A percentile compares a stretch with the other conserved stretches of the same genome.
Evolutionary conservation across 495 filamentous ascomycete species (phyloP).

Genomic region (Daldinia caldariorum): DNA sequence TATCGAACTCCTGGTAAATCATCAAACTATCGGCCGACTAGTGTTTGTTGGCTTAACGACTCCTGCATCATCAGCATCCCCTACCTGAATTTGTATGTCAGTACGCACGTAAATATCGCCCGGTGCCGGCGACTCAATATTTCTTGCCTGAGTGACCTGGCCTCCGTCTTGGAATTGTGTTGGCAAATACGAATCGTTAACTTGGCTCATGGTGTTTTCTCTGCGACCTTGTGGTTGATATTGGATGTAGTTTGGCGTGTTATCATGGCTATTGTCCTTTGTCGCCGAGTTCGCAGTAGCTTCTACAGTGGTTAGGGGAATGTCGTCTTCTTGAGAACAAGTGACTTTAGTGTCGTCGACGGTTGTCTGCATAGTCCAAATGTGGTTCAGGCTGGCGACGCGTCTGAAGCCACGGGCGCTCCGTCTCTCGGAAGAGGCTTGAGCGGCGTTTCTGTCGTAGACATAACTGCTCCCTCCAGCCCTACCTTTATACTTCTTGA

Average conservation of each 20-base stretch:
- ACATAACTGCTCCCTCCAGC: constrained; percentile 3
- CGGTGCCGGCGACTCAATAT: not conserved
- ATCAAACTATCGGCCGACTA: not conserved
- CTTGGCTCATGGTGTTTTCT: constrained; percentile 9
- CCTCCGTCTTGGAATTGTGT: not conserved
- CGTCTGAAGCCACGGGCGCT: constrained; percentile 41
- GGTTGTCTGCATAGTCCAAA: constrained; percentile 35
- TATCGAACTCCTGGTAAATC: not conserved
- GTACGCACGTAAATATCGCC: constrained; percentile 39
- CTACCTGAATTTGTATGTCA: constrained; percentile 30
- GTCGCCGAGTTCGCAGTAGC: constrained; percentile 12
- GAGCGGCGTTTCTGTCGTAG: constrained; percentile 13
- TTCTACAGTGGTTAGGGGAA: constrained; percentile 35
- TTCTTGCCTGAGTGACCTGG: not conserved
- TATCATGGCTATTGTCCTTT: constrained; percentile 1
- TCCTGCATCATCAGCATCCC: constrained; percentile 7
- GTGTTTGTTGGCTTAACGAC: not conserved
- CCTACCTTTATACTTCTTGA: constrained; percentile 15
- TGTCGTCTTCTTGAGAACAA: constrained; percentile 25
- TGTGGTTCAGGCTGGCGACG: constrained; percentile 35
- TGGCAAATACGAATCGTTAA: not conserved
- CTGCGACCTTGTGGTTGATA: not conserved
- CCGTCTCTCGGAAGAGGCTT: constrained; percentile 26
- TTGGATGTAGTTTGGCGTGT: not conserved
- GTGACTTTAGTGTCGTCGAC: constrained; percentile 22